Percentiles rank a stretch among this genome's conserved stretches.
Evolutionary conservation across 345 rosid species (phyloP).

Genomic region (Eucalyptus coolabah): DNA sequence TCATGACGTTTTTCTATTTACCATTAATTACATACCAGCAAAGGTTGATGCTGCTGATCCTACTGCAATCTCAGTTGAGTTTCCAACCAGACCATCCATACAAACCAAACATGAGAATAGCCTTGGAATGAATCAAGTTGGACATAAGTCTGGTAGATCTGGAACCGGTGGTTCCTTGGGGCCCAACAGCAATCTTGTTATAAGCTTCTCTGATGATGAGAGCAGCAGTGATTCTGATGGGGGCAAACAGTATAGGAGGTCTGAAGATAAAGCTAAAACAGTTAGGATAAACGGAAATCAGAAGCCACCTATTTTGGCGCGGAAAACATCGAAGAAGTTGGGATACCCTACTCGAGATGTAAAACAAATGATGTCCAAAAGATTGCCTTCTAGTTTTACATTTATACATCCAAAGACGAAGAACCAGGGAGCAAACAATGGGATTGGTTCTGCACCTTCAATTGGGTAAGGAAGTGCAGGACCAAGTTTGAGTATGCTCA

Average conservation of each 20-base stretch:
- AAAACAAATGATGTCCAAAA: constrained; percentile 24
- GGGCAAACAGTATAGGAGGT: constrained; percentile 1
- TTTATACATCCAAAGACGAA: constrained; percentile 16
- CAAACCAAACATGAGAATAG: constrained; percentile 2
- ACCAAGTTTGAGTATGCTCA: too few relatives aligned
- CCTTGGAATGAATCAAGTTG: constrained; percentile 26
- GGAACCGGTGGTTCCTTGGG: constrained; percentile 22
- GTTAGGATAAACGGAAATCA: constrained; percentile 5
- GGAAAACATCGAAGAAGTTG: constrained; percentile 14
- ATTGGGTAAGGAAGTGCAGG: too few relatives aligned
- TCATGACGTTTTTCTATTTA: background rate
- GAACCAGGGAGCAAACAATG: constrained; percentile 9
- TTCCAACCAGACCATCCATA: background rate
- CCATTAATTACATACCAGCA: background rate
- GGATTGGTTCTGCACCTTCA: too few relatives aligned
- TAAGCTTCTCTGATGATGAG: constrained; percentile 81
- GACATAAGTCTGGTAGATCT: constrained; percentile 14
- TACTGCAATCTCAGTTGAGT: background rate
- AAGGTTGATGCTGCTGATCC: background rate
- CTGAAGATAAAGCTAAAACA: constrained; percentile 14
- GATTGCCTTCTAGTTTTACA: constrained; percentile 23
- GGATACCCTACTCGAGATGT: constrained; percentile 12
- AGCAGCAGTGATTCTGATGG: constrained; percentile 70
- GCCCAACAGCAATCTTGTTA: constrained; percentile 51
- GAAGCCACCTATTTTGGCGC: constrained; percentile 12